Base-by-base conservation (phyloP, 1,139 yeast genomes). In the Chernovozyma aurita region DNA sequence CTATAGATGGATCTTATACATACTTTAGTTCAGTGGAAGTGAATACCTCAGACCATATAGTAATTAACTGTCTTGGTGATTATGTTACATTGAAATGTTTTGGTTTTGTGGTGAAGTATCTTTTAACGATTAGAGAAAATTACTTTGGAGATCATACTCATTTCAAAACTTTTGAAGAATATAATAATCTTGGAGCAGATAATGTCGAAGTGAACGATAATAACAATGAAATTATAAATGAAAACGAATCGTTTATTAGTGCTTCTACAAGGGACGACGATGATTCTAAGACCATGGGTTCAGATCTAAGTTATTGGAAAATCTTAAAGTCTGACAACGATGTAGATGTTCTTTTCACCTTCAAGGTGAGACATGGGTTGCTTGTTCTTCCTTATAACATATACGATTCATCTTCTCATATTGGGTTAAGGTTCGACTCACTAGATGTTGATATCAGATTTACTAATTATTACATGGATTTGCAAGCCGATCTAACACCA, bases 391-490 rank as follows among this genome's bases (percentile, higher is more conserved):
- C 98, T 0, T 75, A 76, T 22, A 76, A 81, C 42, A 59, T 87
- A 8, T 90, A 86, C 50, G 80, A 82, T 39, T 71, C 79, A 24
- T 63, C 69, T 14, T 72, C 85, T 0, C 84, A 81, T 51, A 52
- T 85, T 26, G 78, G 83, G 0, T 55, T 90, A 1, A 70, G 72
- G 27, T 81, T 87, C 50, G 80, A 80, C 24, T 66, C 73, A 24
- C 63, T 88, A 34, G 88, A 81, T 47, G 73, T 85, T 25, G 97
- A 88, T 50, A 66, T 86, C 27, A 65, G 97, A 36, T 85, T 87
- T 57, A 83, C 92, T n/a, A 85, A 87, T 48, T 90, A 84, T 55
- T 92, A 90, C 53, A 87, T 90, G 96, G 96, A 86, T 53, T 57
- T 81, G 53, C 81, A 79, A 45, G 80, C 78, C 16, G 75, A 78